Evolutionary conservation across 495 filamentous ascomycete species (phyloP).

Genomic region (Aspergillus coremiiformis): DNA sequence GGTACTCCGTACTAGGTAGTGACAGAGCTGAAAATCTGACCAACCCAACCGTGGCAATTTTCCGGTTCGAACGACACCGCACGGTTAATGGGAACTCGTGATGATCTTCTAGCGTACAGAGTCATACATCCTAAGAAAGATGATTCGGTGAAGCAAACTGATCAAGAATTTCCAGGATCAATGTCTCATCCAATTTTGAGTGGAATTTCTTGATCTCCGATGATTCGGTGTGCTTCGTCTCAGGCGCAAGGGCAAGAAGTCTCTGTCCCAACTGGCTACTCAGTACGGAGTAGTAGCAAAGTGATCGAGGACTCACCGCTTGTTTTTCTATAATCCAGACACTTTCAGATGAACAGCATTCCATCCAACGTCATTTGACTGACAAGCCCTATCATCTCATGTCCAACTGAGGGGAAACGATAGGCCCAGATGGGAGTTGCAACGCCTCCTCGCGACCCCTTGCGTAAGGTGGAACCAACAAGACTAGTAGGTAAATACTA

Average conservation of each 20-base stretch:
- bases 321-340: neutral
- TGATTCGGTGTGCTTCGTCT: constrained; percentile 10
- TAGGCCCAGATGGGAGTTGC: constrained; percentile 20
- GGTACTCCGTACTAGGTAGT: too few species aligned
- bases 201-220: neutral
- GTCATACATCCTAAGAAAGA: neutral
- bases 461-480: constrained; percentile 18
- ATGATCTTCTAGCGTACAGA: neutral
- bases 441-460: constrained; percentile 18
- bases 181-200: neutral
- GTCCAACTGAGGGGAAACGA: constrained; percentile 14
- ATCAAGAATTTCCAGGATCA: neutral
- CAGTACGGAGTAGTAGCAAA: too few species aligned
- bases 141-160: neutral
- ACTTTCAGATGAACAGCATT: neutral
- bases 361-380: constrained; percentile 12
- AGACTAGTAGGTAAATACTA: too few species aligned
- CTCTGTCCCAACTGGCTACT: neutral
- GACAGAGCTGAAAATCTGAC: neutral
- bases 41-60: neutral
- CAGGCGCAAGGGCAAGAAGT: constrained; percentile 12
- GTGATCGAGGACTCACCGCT: constrained; percentile 16
- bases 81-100: neutral
- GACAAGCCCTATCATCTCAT: constrained; percentile 16
- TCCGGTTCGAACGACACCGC: neutral